Evolutionary conservation across 805 yeast species (phyloP).

Genomic region (Metschnikowia proteae): DNA sequence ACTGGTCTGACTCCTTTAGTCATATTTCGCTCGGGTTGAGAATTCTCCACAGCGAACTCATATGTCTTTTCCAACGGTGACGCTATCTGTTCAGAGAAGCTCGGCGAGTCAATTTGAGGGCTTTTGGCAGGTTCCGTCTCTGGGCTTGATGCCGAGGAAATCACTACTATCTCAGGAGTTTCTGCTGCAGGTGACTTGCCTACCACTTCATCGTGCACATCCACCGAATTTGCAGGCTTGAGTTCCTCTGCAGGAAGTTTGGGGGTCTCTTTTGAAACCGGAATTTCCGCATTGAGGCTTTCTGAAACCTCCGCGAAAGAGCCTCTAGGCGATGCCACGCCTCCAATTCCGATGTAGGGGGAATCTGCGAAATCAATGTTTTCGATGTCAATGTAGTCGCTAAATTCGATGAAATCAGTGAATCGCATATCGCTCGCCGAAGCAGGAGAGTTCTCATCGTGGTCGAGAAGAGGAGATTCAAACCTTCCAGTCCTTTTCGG

Average conservation of each 20-base stretch:
- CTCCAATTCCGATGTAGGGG: slow-evolving; percentile 2
- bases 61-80: slow-evolving; percentile 14
- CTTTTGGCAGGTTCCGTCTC: not conserved
- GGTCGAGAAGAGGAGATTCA: not conserved
- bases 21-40: not conserved
- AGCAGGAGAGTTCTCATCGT: not conserved
- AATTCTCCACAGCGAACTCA: slow-evolving; percentile 10
- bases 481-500: not conserved
- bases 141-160: slow-evolving; percentile 2
- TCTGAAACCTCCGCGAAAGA: not conserved
- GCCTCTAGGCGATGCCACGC: not conserved
- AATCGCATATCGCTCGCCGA: slow-evolving; percentile 14
- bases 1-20: slow-evolving; percentile 29
- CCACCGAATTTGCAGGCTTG: not conserved
- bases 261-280: not conserved
- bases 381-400: slow-evolving; percentile 40
- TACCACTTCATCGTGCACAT: not conserved
- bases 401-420: slow-evolving; percentile 38
- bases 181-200: not conserved
- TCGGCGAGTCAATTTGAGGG: not conserved
- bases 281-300: not conserved
- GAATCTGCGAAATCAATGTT: slow-evolving; percentile 27
- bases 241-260: not conserved
- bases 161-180: not conserved
- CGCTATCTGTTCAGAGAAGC: not conserved